A percentile compares a stretch with the other conserved stretches of the same genome.
Evolutionary conservation across 768 basidiomycete genomes (phyloP).

Genomic region (Leccinum incarnatum): DNA sequence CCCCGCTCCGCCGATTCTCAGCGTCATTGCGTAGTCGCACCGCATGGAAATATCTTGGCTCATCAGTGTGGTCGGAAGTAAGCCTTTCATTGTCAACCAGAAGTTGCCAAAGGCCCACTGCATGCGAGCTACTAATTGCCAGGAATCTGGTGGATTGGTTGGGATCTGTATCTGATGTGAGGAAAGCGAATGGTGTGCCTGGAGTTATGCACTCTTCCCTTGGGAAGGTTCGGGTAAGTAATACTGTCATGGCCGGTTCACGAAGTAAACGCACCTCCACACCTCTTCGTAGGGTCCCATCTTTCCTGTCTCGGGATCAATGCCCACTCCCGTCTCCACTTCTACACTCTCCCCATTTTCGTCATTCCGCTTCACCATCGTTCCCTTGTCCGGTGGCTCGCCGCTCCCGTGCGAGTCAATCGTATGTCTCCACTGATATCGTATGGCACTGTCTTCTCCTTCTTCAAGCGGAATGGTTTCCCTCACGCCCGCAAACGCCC

Average conservation of each 20-base stretch:
- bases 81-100: not conserved
- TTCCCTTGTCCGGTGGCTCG: conserved; percentile 14
- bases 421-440: conserved; percentile 15
- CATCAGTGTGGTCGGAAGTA: not conserved
- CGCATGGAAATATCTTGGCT: conserved; percentile 1
- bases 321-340: conserved; percentile 15
- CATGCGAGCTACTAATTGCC: conserved; percentile 18
- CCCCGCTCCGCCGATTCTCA: not conserved
- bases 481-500: conserved; percentile 17
- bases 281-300: conserved; percentile 19
- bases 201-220: conserved; percentile 9
- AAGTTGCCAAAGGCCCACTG: conserved; percentile 12
- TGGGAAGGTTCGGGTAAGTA: not conserved
- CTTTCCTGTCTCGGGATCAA: conserved; percentile 15
- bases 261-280: conserved; percentile 14
- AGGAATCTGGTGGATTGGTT: conserved; percentile 17
- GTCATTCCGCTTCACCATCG: conserved; percentile 2
- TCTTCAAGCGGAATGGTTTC: conserved; percentile 4
- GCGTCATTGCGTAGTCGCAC: conserved; percentile 2
- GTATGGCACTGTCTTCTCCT: not conserved
- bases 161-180: conserved; percentile 9
- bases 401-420: conserved; percentile 17
- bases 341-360: conserved; percentile 8
- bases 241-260: not conserved
- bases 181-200: conserved; percentile 16